These are phyloP conservation scores for Hydrangea macrophylla DNA, from an alignment of 148 eudicot genomes.

Conservation along the genomic window DNA sequence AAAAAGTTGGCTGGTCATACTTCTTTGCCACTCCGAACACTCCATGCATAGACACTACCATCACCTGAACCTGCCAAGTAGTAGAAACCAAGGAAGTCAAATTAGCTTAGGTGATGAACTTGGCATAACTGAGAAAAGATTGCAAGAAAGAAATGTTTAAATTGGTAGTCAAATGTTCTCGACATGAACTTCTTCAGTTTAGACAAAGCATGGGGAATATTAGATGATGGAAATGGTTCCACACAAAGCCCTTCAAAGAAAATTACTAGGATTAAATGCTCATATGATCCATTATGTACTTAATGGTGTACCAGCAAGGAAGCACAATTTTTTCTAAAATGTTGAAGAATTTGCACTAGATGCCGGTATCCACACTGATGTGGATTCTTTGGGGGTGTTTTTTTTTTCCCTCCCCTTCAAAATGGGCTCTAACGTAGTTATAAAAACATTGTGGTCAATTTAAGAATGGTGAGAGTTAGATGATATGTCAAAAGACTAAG, in stretches of 20 bases:
- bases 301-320: too few relatives aligned
- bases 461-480: too few relatives aligned
- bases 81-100: not conserved
- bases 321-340: too few relatives aligned
- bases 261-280: not conserved
- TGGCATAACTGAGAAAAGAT: not conserved
- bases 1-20: conserved; percentile 34
- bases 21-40: conserved; percentile 92
- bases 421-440: too few relatives aligned
- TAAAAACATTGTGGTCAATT: too few relatives aligned
- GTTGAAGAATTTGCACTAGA: too few relatives aligned
- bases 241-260: not conserved
- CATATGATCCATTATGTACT: too few relatives aligned
- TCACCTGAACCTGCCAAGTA: conserved; percentile 87
- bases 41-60: conserved; percentile 98
- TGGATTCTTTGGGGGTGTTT: too few relatives aligned
- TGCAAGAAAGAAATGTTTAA: not conserved
- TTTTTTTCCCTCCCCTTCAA: too few relatives aligned
- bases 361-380: too few relatives aligned
- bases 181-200: not conserved
- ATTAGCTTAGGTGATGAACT: not conserved
- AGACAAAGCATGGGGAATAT: not conserved
- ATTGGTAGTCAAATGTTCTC: not conserved
- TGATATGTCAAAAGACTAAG: too few relatives aligned
- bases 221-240: not conserved